These are phyloP conservation scores for Hyphopichia pseudoburtonii DNA, from an alignment of 1,139 yeast species.

Conservation along the genomic window DNA sequence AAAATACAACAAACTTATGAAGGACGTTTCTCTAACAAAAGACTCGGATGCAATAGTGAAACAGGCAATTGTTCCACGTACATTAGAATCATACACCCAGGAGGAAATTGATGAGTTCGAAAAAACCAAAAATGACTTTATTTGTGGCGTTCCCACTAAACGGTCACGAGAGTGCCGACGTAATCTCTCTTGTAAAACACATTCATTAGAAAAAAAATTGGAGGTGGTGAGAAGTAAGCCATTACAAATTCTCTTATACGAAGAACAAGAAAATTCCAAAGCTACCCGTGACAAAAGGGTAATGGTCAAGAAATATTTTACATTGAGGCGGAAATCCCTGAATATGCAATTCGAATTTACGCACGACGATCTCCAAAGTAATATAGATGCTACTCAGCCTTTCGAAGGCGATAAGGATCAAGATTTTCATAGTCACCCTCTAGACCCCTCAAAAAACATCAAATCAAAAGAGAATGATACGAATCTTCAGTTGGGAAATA, in stretches of 20 bases:
- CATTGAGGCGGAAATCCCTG: no score
- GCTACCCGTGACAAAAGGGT: conserved; percentile 3
- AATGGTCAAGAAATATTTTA: conserved; percentile 3
- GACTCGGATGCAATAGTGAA: not conserved
- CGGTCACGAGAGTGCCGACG: conserved; percentile 12
- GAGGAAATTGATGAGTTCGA: conserved; percentile 2
- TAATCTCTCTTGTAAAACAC: conserved; percentile 14
- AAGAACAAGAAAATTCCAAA: conserved; percentile 6
- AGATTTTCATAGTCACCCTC: no score
- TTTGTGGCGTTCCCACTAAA: conserved; percentile 17
- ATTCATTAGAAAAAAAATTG: conserved; percentile 11
- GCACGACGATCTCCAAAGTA: no score
- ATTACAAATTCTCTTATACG: conserved; percentile 7
- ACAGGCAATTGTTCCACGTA: no score
- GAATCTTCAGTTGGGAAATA: no score
- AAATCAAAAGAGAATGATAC: no score
- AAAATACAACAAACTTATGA: no score
- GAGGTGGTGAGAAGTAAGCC: conserved; percentile 12
- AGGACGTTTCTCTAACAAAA: not conserved
- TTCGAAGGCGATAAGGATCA: no score
- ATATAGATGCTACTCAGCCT: no score
- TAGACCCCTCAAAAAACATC: no score
- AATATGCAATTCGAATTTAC: no score
- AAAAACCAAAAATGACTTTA: conserved; percentile 14
- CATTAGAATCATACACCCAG: not conserved